Percentiles rank a stretch among this genome's conserved stretches.
Evolutionary conservation across 305 asterid genomes (phyloP).

Genomic region (Rubia balearica): DNA sequence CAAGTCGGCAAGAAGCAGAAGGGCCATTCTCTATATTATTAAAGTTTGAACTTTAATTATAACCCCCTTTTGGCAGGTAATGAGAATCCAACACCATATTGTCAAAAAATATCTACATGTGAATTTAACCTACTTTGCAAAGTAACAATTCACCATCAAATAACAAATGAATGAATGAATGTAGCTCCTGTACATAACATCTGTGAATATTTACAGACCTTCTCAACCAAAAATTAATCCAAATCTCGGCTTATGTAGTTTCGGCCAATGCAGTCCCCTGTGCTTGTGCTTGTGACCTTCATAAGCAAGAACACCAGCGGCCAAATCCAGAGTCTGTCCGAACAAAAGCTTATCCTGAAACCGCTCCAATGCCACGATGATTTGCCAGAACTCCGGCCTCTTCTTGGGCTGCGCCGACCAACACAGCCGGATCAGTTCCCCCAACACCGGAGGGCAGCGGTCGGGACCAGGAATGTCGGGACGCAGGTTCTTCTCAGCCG

Average conservation of each 20-base stretch:
- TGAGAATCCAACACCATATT: no score
- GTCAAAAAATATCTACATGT: no score
- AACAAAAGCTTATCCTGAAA: constrained; percentile 6
- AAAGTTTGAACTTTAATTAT: no score
- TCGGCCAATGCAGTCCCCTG: neutral
- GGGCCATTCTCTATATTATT: no score
- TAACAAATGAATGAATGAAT: neutral
- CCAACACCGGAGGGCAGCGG: constrained; percentile 25
- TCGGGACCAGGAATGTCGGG: constrained; percentile 19
- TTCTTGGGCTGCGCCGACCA: constrained; percentile 26
- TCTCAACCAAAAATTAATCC: neutral
- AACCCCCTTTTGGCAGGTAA: no score
- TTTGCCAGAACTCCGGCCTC: constrained; percentile 33
- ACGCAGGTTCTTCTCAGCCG: constrained; percentile 23
- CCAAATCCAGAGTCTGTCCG: neutral
- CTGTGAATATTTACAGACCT: neutral
- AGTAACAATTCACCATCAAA: no score
- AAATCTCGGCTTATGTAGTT: neutral
- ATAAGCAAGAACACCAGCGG: neutral
- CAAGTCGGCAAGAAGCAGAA: no score
- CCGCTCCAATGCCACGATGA: constrained; percentile 25
- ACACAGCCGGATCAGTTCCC: constrained; percentile 24
- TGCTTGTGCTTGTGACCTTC: constrained; percentile 3
- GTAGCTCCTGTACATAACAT: neutral
- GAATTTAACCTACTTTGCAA: no score